Evolutionary conservation across 2,329 filamentous ascomycete genomes (phyloP), one percentile per base, ranked within the genome.

Genomic region (Apiospora phragmitis): DNA sequence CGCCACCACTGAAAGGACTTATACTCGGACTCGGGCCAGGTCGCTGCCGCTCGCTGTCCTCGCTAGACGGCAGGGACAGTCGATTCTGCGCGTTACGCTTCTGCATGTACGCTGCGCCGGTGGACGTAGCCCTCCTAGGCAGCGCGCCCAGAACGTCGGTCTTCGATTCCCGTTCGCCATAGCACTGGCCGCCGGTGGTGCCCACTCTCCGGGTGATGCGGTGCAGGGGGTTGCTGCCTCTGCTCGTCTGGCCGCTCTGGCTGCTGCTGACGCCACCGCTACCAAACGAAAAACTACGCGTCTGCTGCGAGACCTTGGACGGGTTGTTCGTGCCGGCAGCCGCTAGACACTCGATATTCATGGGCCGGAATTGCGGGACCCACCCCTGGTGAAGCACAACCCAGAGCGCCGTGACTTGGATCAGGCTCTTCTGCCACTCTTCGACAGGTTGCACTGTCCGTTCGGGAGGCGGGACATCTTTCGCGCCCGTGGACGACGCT

Each of bases 351-450:
- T 79, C 73, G 55, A 73, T 73, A 4, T 62, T 62, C 55, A 62
- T 62, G 71, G 81, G 73, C 72, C 77, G 80, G 69, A 80, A 81
- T 43, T 81, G 81, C 26, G 81, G 78, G 12, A 79, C 80, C 78
- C 81, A 85, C 11, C 85, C 84, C 71, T 84, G 80, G 12, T 83
- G 82, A 26, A 88, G 79, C 5, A 84, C 81, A 9, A 89, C 82
- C 86, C 86, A 89, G 62, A 87, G 79, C 3, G 84, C 84, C 3
- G 86, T 88, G 32, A 87, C 81, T 14, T 84, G 80, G 73, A 88
- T 88, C n/a, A 89, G 81, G 18, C 74, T 78, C 73, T 83, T 85
- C 70, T 86, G 81, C 42, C 80, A 79, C 43, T 84, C 81, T 71
- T 87, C 84, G 12, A 88, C 77, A 55, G 74, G 69, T 35, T 80